Base-by-base conservation (phyloP, 768 basidiomycete genomes). In the Tremella fuciformis region DNA sequence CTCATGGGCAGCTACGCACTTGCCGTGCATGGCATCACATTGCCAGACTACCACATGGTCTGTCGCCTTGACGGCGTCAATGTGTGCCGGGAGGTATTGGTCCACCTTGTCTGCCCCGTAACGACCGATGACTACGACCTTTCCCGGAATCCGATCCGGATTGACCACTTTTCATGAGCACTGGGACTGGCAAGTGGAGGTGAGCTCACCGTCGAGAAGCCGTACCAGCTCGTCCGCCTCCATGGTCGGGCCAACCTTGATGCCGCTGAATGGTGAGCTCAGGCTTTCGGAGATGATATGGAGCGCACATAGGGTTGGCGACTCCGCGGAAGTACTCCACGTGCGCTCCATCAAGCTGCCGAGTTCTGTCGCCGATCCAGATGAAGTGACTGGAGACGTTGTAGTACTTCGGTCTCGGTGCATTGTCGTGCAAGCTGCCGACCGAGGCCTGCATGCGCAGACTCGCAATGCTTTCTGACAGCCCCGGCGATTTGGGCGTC, bases 1-100 rank as follows among this genome's bases (percentile, higher is more conserved):
- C 22, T 50, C 58, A 29, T 50, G n/a, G 54, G 8, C 38, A 40
- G 26, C 11, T 3, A 82, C 88, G 67, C 71, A 91, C 91, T 97
- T 96, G 80, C 93, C 94, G 67, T 98, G 94, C 94, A 98, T 98
- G 1, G 93, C 92, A 78, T 98, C 96, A 70, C 89, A 93, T 50
- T 93, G 83, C 91, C 93, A 98, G 8, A 86, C 84, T 1, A 96
- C 92, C 1, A 88, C 88, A 73, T 98, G 92, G 0, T 83, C 84
- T 1, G 90, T 86, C 50, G 78, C 62, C 70, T 88, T 85, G 15
- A 99, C 93, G 8, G 85, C 86, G 13, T 76, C 74, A 73, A 99
- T 93, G 74, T 98, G 94, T 0, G 77, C 81, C 0, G 91, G 82
- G 8, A 98, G 85, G 67, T 85, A 82, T 25, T 81, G 75, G 54